phyloP scores from a whole-genome alignment of 2,329 filamentous ascomycete genomes.

The Capronia americana region DNA sequence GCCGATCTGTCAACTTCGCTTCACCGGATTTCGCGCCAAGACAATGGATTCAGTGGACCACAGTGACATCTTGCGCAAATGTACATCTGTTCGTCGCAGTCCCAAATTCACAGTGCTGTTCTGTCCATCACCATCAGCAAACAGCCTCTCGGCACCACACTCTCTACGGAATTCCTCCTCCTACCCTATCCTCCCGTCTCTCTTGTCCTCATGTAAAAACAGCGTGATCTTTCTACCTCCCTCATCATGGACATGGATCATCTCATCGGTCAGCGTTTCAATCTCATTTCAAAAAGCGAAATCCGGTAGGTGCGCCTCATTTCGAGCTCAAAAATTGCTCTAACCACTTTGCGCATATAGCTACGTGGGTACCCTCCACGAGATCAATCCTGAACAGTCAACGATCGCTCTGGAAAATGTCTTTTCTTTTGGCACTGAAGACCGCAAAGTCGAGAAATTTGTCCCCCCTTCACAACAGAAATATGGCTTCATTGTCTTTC shows the following conservation, averaged over 20 bases:
- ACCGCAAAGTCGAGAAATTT: slow-evolving; percentile 80
- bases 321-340: slow-evolving; percentile 33
- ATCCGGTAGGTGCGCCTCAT: slow-evolving; percentile 70
- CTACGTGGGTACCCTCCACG: slow-evolving; percentile 93
- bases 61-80: background rate
- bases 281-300: slow-evolving; percentile 95
- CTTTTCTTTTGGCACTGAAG: slow-evolving; percentile 91
- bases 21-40: background rate
- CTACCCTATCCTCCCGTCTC: slow-evolving; percentile 7
- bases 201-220: slow-evolving; percentile 35
- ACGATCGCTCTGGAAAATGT: slow-evolving; percentile 98
- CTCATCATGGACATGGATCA: slow-evolving; percentile 57
- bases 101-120: slow-evolving; percentile 36
- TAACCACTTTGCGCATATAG: slow-evolving; percentile 59
- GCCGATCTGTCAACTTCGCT: background rate
- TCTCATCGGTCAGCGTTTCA: slow-evolving; percentile 77
- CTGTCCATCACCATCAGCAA: slow-evolving; percentile 25
- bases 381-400: slow-evolving; percentile 96
- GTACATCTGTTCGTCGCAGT: background rate
- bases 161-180: slow-evolving; percentile 30
- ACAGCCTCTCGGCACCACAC: slow-evolving; percentile 2
- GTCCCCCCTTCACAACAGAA: slow-evolving; percentile 82
- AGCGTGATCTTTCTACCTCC: slow-evolving; percentile 38
- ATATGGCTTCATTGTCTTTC: slow-evolving; percentile 99
- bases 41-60: background rate